Evolutionary conservation across 345 rosid genomes (phyloP), one percentile per base, ranked within the genome.

Genomic region (Citrus medica): DNA sequence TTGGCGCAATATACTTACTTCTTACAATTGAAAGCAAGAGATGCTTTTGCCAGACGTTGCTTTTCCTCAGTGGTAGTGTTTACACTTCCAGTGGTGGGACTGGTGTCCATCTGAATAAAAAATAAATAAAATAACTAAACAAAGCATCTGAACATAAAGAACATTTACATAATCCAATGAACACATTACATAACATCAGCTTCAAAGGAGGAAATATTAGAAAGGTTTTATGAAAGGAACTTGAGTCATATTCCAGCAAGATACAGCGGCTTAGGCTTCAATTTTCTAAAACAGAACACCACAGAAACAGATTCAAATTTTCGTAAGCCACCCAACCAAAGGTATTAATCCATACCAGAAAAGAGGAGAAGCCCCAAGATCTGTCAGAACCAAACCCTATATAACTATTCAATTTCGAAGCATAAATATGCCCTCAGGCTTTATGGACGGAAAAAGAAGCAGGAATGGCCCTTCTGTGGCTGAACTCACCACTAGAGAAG

Each of bases 21-120:
- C 87, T 97, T 92, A 83, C 91, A 93, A 86, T 97, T 97, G 86
- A 91, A 93, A 71, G 98, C 95, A 63, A 94, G 92, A 84, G 99
- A 97, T 24, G 89, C 82, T 83, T 92, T 94, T 37, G 99, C 99
- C 78, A 94, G 84, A 40, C 92, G 93, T 73, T 85, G 95, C 85
- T 96, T 96, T 89, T 96, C 98, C 65, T 83, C 90, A 66, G 69
- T 83, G 66, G 93, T 92, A 3, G 93, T 92, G 83, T 83, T 93
- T 76, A 96, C 95, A 70, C 98, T 94, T 82, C 99, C 99, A 0
- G 98, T 94, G 56, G 99, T 96, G 56, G 99, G 99, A 84, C 98
- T 96, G 79, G 55, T 91, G 83, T 96, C 99, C 98, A 93, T 90
- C 98, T 96, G 90, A 81, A 77, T 27, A 68, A 74, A 13, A 80